Percentiles rank a stretch among this genome's conserved stretches.
These are phyloP conservation scores for Kwoniella shivajii DNA, from an alignment of 1,284 basidiomycete species.

Conservation along the genomic window DNA sequence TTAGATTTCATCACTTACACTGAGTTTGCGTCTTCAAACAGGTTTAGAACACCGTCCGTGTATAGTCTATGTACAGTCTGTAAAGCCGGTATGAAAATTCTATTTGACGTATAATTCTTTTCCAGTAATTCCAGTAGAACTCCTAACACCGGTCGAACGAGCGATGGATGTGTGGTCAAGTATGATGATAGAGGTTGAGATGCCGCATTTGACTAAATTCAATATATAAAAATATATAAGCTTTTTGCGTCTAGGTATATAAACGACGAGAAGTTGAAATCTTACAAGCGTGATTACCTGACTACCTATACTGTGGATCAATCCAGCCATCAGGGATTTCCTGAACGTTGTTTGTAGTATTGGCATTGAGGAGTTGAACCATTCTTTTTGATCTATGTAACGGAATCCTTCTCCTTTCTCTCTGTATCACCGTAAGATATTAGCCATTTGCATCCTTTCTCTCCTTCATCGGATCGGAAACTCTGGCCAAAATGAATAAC, in stretches of 20 bases:
- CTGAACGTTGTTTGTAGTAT: conserved; percentile 65
- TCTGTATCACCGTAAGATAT: too few species aligned
- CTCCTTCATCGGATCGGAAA: too few species aligned
- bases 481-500: too few species aligned
- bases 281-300: conserved; percentile 78
- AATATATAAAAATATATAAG: too few species aligned
- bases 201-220: conserved; percentile 21
- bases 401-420: conserved; percentile 38
- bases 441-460: too few species aligned
- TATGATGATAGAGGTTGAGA: conserved; percentile 54
- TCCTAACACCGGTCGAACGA: conserved; percentile 60
- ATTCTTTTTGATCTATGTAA: conserved; percentile 66
- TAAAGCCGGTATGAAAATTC: conserved; percentile 72
- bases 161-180: conserved; percentile 58
- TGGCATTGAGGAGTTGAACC: conserved; percentile 68
- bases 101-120: conserved; percentile 64
- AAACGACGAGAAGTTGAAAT: conserved; percentile 10
- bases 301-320: conserved; percentile 75
- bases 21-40: conserved; percentile 49
- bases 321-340: conserved; percentile 64
- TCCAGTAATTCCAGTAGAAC: conserved; percentile 61
- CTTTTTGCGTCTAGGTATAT: too few species aligned
- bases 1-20: neutral
- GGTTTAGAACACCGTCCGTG: conserved; percentile 45
- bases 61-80: conserved; percentile 73